phyloP scores from a whole-genome alignment of 2,329 filamentous ascomycete genomes.

The Diplodia scrobiculata region DNA sequence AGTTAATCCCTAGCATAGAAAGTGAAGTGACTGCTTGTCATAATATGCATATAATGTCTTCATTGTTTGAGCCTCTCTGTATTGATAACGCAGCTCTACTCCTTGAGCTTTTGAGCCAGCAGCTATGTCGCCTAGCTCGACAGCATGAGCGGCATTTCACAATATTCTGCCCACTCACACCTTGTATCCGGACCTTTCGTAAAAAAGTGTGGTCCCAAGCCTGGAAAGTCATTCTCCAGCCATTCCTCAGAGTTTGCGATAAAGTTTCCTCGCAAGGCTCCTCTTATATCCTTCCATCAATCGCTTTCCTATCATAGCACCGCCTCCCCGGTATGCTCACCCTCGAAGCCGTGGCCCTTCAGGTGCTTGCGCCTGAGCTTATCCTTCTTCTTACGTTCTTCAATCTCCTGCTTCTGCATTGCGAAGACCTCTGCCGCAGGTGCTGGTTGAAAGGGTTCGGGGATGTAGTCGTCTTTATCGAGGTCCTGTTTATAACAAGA shows the following conservation, averaged over 20 bases:
- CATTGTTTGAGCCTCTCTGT: not conserved
- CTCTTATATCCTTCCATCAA: not conserved
- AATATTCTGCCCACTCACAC: slow-evolving; percentile 31
- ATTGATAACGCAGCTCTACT: not conserved
- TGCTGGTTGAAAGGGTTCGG: slow-evolving; percentile 66
- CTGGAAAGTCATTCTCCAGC: not conserved
- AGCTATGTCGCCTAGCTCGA: not conserved
- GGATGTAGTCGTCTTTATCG: slow-evolving; percentile 89
- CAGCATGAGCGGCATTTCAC: slow-evolving; percentile 31
- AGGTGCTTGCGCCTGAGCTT: slow-evolving; percentile 26
- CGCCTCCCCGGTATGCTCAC: slow-evolving; percentile 28
- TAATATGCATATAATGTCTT: not conserved
- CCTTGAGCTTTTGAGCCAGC: slow-evolving; percentile 1
- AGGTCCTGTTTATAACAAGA: slow-evolving; percentile 60
- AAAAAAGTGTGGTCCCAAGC: not conserved
- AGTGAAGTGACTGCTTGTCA: not conserved
- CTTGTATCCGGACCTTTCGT: not conserved
- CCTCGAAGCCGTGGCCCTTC: slow-evolving; percentile 28
- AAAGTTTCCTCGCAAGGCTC: not conserved
- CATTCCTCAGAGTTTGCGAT: not conserved
- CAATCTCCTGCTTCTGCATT: slow-evolving; percentile 71
- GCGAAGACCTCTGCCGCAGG: slow-evolving; percentile 70
- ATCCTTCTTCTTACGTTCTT: slow-evolving; percentile 60
- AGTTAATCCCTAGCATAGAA: not conserved
- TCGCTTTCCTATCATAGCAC: slow-evolving; percentile 8